phyloP scores from a whole-genome alignment of 1,284 basidiomycete species.

The Cronartium ribicola region DNA sequence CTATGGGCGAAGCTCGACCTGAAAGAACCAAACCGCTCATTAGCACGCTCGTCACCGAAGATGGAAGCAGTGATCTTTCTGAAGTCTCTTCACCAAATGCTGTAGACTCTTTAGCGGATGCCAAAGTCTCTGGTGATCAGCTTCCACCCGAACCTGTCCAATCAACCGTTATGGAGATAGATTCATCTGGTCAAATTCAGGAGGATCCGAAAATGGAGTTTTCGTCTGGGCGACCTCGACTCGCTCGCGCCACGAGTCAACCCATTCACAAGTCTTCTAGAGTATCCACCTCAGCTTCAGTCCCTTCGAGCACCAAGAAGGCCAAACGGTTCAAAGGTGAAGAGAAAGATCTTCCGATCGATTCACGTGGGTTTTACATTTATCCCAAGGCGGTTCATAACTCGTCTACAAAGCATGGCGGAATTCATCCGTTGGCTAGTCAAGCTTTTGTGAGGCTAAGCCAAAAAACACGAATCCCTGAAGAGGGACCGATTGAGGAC shows the following conservation, averaged over 20 bases:
- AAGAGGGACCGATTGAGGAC: constrained; percentile 34
- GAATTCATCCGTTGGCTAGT: constrained; percentile 31
- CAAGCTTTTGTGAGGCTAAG: constrained; percentile 36
- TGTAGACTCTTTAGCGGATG: background rate
- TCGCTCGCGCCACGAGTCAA: background rate
- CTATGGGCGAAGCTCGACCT: background rate
- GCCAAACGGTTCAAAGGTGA: background rate
- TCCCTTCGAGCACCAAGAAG: constrained; percentile 5
- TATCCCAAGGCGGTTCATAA: constrained; percentile 34
- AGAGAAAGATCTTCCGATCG: constrained; percentile 27
- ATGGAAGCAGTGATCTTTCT: constrained; percentile 39
- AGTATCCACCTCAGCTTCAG: constrained; percentile 7
- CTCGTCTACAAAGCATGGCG: background rate
- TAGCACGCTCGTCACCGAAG: background rate
- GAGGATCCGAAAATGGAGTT: background rate
- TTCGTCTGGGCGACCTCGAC: background rate
- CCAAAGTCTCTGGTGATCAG: background rate
- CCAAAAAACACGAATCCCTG: constrained; percentile 27
- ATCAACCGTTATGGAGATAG: background rate
- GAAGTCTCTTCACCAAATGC: constrained; percentile 14
- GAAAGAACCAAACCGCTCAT: background rate
- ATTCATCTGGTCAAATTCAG: too few species aligned
- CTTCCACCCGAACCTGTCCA: background rate
- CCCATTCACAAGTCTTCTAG: constrained; percentile 21
- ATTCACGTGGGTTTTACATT: constrained; percentile 30